Evolutionary conservation across 805 yeast species (phyloP).

Genomic region (Metschnikowia bowlesiae): DNA sequence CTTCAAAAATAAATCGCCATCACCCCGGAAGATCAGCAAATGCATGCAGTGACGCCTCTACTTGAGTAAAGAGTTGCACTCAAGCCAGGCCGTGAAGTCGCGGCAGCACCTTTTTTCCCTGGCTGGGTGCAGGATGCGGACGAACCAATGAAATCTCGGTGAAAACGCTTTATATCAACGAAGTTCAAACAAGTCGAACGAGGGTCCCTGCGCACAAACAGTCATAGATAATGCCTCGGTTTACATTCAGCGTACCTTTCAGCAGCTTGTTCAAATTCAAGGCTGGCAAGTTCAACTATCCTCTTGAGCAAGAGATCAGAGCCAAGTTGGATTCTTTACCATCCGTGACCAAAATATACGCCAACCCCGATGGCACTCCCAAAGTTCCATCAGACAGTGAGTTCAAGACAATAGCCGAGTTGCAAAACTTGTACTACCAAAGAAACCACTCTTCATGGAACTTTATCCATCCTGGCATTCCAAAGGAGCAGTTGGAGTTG

Average conservation of each 20-base stretch:
- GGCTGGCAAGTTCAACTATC: constrained; percentile 38
- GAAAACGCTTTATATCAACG: constrained; percentile 8
- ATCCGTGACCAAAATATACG: constrained; percentile 60
- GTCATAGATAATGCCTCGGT: constrained; percentile 28
- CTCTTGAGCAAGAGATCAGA: constrained; percentile 59
- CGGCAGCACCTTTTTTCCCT: constrained; percentile 1
- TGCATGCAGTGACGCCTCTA: no score
- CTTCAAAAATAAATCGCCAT: no score
- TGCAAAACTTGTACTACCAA: constrained; percentile 55
- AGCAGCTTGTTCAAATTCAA: constrained; percentile 35
- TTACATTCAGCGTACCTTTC: constrained; percentile 40
- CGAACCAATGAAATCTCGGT: constrained; percentile 11
- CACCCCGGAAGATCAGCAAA: no score
- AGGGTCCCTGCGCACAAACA: constrained; percentile 3
- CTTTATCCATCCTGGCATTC: constrained; percentile 44
- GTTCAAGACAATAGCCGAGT: constrained; percentile 65
- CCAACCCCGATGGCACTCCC: constrained; percentile 71
- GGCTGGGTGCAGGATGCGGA: constrained; percentile 2
- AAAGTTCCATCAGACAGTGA: constrained; percentile 67
- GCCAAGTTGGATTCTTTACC: constrained; percentile 58
- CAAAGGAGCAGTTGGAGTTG: constrained; percentile 50
- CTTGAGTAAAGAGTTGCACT: no score
- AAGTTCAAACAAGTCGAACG: neutral
- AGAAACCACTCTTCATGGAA: constrained; percentile 53
- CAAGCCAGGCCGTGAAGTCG: neutral